Conservation (phyloP, 208 protist genomes). For the Naegleria lovaniensis region DNA sequence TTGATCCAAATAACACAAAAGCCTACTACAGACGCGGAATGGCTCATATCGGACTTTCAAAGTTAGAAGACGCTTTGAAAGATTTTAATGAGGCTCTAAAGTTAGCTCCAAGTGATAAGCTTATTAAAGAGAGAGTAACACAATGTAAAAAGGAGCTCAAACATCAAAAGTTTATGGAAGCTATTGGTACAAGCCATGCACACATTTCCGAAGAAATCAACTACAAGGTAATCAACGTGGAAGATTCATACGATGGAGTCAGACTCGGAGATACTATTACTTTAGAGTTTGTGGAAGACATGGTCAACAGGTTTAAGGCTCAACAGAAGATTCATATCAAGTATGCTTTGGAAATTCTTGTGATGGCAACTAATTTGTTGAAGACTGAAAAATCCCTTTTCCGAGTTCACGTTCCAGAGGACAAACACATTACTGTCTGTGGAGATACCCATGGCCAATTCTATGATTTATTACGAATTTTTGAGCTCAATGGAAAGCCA, state of each 20-base stretch:
- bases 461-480: conserved; percentile 95
- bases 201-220: conserved; percentile 34
- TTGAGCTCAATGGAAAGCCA: conserved; percentile 76
- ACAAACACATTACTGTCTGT: conserved; percentile 87
- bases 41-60: conserved; percentile 79
- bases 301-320: conserved; percentile 48
- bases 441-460: conserved; percentile 98
- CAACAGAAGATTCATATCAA: conserved; percentile 56
- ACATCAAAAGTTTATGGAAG: conserved; percentile 82
- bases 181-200: conserved; percentile 75
- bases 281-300: conserved; percentile 50
- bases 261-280: conserved; percentile 43
- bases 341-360: conserved; percentile 48
- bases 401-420: conserved; percentile 68
- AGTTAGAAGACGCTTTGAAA: conserved; percentile 86
- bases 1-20: conserved; percentile 32
- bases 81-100: conserved; percentile 79
- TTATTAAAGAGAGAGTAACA: conserved; percentile 78
- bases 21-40: conserved; percentile 93
- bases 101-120: conserved; percentile 74
- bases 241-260: background rate
- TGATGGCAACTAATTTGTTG: conserved; percentile 42
- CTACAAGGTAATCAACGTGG: conserved; percentile 48
- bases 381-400: conserved; percentile 41
- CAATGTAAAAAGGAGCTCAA: conserved; percentile 83